These are phyloP conservation scores for Dillenia suffruticosa DNA, from an alignment of 164 flowering plant genomes.

Conservation along the genomic window DNA sequence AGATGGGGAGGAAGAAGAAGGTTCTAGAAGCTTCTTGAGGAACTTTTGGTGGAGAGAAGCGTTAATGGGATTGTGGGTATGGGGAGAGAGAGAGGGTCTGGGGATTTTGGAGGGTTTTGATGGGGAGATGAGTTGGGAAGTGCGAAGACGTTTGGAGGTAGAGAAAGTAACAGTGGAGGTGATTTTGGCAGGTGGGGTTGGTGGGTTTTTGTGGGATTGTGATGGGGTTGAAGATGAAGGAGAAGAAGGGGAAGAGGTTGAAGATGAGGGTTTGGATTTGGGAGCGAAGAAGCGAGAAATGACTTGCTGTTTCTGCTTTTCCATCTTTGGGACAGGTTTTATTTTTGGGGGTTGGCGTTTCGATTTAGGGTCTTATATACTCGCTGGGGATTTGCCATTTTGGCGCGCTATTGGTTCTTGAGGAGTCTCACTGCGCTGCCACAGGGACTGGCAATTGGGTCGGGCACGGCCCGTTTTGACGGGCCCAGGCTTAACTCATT, in stretches of 20 bases:
- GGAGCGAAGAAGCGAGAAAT: constrained; percentile 94
- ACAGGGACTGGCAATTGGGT: too few relatives aligned
- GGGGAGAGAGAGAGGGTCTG: constrained; percentile 32
- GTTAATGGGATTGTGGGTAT: constrained; percentile 26
- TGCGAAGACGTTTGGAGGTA: constrained; percentile 57
- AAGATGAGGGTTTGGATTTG: constrained; percentile 38
- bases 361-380: constrained; percentile 4
- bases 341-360: neutral
- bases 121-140: constrained; percentile 20
- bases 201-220: constrained; percentile 13
- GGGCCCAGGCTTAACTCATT: too few relatives aligned
- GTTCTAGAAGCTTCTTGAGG: constrained; percentile 58
- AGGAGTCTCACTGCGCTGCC: too few relatives aligned
- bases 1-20: constrained; percentile 10
- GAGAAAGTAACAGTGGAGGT: constrained; percentile 77
- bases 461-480: too few relatives aligned
- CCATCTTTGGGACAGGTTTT: constrained; percentile 33
- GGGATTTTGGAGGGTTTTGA: constrained; percentile 25
- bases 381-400: too few relatives aligned
- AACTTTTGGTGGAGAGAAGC: constrained; percentile 63
- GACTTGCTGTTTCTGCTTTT: constrained; percentile 84
- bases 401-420: too few relatives aligned
- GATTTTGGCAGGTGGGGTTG: constrained; percentile 57
- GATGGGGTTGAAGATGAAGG: neutral
- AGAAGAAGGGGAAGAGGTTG: constrained; percentile 20